Conservation (phyloP, 768 basidiomycete species). For the Mrakia frigida region DNA sequence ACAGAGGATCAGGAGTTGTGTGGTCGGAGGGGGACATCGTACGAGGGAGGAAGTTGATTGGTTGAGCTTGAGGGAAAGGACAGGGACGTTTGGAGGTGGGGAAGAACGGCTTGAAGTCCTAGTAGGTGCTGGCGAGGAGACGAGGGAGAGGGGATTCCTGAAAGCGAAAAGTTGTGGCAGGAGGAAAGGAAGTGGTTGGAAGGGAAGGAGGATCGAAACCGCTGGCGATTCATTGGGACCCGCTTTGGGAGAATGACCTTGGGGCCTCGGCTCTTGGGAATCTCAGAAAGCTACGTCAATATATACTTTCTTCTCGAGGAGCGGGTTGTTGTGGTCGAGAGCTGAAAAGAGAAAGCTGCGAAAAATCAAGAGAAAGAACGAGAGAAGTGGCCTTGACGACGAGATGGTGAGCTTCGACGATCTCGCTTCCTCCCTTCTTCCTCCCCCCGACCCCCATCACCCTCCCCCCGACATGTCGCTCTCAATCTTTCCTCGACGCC, state of each 20-base stretch:
- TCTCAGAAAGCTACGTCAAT: no score
- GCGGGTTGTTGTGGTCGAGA: no score
- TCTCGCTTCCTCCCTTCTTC: background rate
- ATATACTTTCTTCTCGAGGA: no score
- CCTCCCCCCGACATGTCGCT: background rate
- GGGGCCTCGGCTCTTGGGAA: no score
- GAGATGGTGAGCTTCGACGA: background rate
- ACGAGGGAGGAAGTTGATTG: background rate
- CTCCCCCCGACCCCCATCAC: background rate
- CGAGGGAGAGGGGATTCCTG: background rate
- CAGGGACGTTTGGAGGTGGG: background rate
- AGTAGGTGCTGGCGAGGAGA: background rate
- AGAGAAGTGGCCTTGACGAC: background rate
- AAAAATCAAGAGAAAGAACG: background rate
- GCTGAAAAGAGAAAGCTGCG: no score
- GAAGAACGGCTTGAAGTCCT: background rate
- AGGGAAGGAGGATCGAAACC: no score
- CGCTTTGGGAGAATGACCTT: no score
- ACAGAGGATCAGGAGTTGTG: background rate
- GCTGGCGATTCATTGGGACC: no score
- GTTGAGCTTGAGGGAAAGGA: background rate
- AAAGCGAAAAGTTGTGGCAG: background rate
- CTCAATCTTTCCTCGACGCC: background rate
- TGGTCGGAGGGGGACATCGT: slow-evolving; percentile 4
- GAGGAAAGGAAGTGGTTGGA: background rate